Evolutionary conservation across 495 filamentous ascomycete species (phyloP).

Genomic region (Cetradonia linearis): DNA sequence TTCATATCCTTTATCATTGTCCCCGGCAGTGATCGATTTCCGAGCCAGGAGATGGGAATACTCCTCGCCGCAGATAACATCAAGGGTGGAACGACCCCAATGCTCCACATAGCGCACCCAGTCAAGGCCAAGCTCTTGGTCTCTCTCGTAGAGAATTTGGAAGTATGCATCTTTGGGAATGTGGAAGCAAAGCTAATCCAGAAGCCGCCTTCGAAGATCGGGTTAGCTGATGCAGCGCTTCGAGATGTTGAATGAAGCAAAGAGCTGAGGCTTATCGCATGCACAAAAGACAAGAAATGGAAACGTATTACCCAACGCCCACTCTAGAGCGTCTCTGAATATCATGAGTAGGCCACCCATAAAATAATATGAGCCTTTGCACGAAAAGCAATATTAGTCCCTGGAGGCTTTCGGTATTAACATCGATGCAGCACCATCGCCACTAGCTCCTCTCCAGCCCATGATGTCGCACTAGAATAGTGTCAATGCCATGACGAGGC

Average conservation of each 20-base stretch:
- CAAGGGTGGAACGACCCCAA: neutral
- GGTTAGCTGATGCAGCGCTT: neutral
- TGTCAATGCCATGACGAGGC: neutral
- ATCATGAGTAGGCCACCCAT: neutral
- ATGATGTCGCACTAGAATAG: neutral
- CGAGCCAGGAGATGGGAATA: neutral
- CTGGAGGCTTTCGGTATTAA: neutral
- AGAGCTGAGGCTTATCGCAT: neutral
- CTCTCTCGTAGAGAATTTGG: neutral
- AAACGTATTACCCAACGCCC: neutral
- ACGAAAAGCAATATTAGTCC: neutral
- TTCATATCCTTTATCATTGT: neutral
- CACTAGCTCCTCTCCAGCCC: neutral
- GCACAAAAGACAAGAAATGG: neutral
- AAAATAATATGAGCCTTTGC: neutral
- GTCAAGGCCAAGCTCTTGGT: neutral
- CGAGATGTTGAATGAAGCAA: neutral
- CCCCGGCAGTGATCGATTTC: neutral
- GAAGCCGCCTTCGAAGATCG: neutral
- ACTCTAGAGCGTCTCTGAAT: neutral
- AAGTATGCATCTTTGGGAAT: neutral
- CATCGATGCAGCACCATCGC: neutral
- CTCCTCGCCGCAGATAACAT: neutral
- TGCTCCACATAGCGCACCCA: neutral
- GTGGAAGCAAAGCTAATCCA: neutral